These are phyloP conservation scores for Pascua guehoae DNA, from an alignment of 1,284 basidiomycete species.

Conservation along the genomic window DNA sequence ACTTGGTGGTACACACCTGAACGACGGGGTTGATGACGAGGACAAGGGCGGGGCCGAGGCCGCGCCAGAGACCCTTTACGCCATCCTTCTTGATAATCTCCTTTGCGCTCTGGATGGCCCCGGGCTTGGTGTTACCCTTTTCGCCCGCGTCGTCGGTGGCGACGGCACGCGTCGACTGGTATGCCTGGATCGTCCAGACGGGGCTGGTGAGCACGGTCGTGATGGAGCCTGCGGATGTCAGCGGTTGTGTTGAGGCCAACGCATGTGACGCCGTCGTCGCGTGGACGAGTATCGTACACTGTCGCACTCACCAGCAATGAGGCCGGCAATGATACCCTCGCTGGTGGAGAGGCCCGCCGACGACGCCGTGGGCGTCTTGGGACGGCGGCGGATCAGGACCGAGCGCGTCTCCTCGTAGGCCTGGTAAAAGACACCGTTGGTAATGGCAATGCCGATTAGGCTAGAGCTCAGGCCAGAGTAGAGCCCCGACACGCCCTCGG, in stretches of 20 bases:
- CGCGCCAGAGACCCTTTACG: slow-evolving; percentile 79
- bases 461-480: slow-evolving; percentile 86
- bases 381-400: slow-evolving; percentile 51
- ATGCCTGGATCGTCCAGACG: slow-evolving; percentile 93
- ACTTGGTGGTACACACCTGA: slow-evolving; percentile 51
- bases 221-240: slow-evolving; percentile 65
- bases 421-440: slow-evolving; percentile 65
- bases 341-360: slow-evolving; percentile 63
- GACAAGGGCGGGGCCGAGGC: slow-evolving; percentile 89
- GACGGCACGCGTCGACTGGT: slow-evolving; percentile 66
- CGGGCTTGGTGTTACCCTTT: slow-evolving; percentile 53
- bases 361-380: slow-evolving; percentile 43
- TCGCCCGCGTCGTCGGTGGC: slow-evolving; percentile 12
- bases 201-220: slow-evolving; percentile 91
- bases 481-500: slow-evolving; percentile 79
- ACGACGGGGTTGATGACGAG: slow-evolving; percentile 95
- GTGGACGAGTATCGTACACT: not conserved
- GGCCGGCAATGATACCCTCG: slow-evolving; percentile 85
- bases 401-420: slow-evolving; percentile 53
- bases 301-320: slow-evolving; percentile 67
- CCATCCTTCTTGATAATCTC: slow-evolving; percentile 77
- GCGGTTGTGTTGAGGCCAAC: not conserved
- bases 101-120: slow-evolving; percentile 65
- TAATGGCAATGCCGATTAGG: slow-evolving; percentile 84
- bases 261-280: not conserved